Conservation (phyloP, 352 stramenopile species). For the Phytopythium litorale region DNA sequence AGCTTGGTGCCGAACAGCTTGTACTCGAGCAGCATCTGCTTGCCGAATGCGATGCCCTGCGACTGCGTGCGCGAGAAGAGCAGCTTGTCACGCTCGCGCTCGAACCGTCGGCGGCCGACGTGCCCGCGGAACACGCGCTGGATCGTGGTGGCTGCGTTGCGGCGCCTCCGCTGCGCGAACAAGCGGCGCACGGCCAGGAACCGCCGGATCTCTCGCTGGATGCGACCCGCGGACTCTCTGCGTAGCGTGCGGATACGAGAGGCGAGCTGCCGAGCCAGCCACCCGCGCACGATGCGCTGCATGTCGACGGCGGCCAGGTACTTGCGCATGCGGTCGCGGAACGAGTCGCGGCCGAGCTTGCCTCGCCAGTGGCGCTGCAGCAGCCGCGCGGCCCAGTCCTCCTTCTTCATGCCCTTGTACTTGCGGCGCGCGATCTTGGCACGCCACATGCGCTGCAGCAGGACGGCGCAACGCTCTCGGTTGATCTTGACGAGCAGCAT, state of each 20-base stretch:
- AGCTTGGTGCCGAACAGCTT: slow-evolving; percentile 93
- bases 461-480: slow-evolving; percentile 67
- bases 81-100: slow-evolving; percentile 91
- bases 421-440: slow-evolving; percentile 74
- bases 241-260: slow-evolving; percentile 41
- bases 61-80: slow-evolving; percentile 93
- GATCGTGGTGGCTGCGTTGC: slow-evolving; percentile 69
- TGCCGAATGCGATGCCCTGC: slow-evolving; percentile 93
- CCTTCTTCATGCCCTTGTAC: slow-evolving; percentile 73
- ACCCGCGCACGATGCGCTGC: slow-evolving; percentile 85
- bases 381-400: slow-evolving; percentile 89
- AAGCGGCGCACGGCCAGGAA: slow-evolving; percentile 49
- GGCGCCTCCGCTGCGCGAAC: slow-evolving; percentile 39
- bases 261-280: slow-evolving; percentile 60
- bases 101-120: slow-evolving; percentile 73
- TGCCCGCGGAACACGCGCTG: slow-evolving; percentile 90
- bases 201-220: slow-evolving; percentile 82
- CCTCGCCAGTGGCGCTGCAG: slow-evolving; percentile 92
- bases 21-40: slow-evolving; percentile 95
- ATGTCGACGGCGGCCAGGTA: slow-evolving; percentile 82
- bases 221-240: slow-evolving; percentile 47
- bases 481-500: slow-evolving; percentile 75
- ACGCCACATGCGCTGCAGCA: slow-evolving; percentile 88
- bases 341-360: slow-evolving; percentile 82
- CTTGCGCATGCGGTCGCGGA: slow-evolving; percentile 64